These are phyloP conservation scores for Singerocomus inundabilis DNA, from an alignment of 1,284 basidiomycete genomes.

Conservation along the genomic window DNA sequence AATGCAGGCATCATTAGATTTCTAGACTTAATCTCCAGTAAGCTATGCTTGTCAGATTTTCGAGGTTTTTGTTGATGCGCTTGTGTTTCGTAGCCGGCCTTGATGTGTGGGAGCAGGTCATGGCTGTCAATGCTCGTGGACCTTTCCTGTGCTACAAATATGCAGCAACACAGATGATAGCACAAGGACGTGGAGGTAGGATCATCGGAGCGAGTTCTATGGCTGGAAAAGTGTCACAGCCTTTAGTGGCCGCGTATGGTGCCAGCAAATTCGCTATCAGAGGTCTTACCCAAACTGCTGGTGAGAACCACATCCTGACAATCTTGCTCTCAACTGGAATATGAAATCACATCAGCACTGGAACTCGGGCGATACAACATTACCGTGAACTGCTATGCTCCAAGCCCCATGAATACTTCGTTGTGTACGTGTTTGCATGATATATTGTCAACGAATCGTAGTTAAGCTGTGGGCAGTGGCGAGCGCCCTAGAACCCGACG, in stretches of 20 bases:
- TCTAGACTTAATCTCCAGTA: neutral
- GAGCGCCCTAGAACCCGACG: neutral
- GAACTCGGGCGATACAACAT: conserved; percentile 35
- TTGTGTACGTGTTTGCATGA: conserved; percentile 8
- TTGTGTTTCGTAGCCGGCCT: conserved; percentile 18
- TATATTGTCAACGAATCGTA: neutral
- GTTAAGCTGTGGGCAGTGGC: neutral
- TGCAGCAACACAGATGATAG: conserved; percentile 35
- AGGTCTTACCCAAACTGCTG: conserved; percentile 28
- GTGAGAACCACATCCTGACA: conserved; percentile 4
- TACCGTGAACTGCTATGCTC: conserved; percentile 25
- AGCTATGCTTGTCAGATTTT: neutral
- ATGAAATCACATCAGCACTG: conserved; percentile 7
- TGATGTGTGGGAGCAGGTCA: conserved; percentile 22
- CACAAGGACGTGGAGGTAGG: conserved; percentile 37
- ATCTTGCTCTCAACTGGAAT: neutral
- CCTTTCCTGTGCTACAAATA: conserved; percentile 34
- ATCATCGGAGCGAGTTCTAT: conserved; percentile 36
- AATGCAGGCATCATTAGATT: conserved; percentile 3
- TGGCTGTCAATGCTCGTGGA: conserved; percentile 30
- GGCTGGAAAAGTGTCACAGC: conserved; percentile 17
- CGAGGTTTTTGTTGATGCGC: neutral
- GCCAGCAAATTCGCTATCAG: conserved; percentile 35
- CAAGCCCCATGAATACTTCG: conserved; percentile 11
- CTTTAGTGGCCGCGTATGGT: conserved; percentile 10